phyloP scores from a whole-genome alignment of 768 basidiomycete genomes.

The Glaciozyma martinii region DNA sequence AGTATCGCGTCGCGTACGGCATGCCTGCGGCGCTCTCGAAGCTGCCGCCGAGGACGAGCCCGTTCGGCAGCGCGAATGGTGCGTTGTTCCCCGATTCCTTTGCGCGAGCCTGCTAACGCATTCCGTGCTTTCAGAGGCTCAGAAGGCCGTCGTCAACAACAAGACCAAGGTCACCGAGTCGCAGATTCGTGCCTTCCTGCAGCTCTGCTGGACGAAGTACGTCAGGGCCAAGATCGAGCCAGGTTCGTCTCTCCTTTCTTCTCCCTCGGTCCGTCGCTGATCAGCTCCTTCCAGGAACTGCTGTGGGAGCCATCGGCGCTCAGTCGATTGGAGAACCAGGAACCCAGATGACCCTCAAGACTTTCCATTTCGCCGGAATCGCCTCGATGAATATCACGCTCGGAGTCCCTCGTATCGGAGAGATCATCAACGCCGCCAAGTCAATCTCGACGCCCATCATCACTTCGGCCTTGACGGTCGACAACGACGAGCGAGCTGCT shows the following conservation, averaged over 20 bases:
- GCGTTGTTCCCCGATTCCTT: neutral
- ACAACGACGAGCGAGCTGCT: slow-evolving; percentile 73
- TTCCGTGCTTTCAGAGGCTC: slow-evolving; percentile 39
- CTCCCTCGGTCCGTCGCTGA: neutral
- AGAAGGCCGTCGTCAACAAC: slow-evolving; percentile 74
- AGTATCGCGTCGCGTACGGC: slow-evolving; percentile 59
- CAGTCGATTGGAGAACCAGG: slow-evolving; percentile 97
- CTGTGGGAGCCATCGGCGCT: slow-evolving; percentile 95
- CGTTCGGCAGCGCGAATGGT: slow-evolving; percentile 10
- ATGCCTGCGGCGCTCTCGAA: slow-evolving; percentile 64
- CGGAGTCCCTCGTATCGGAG: slow-evolving; percentile 99
- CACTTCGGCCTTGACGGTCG: slow-evolving; percentile 81
- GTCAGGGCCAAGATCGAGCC: slow-evolving; percentile 95
- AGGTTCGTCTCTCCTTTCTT: slow-evolving; percentile 44
- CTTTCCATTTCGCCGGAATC: slow-evolving; percentile 99
- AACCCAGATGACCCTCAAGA: slow-evolving; percentile 98
- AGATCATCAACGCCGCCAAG: slow-evolving; percentile 99
- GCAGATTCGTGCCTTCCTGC: slow-evolving; percentile 69
- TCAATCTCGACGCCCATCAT: slow-evolving; percentile 95
- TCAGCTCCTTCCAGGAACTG: slow-evolving; percentile 56
- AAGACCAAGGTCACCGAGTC: slow-evolving; percentile 74
- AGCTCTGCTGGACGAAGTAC: slow-evolving; percentile 84
- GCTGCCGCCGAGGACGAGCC: slow-evolving; percentile 1
- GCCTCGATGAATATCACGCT: slow-evolving; percentile 99
- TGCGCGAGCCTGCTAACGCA: neutral